These are phyloP conservation scores for Hydrangea macrophylla DNA, from an alignment of 148 eudicot species.

Conservation along the genomic window DNA sequence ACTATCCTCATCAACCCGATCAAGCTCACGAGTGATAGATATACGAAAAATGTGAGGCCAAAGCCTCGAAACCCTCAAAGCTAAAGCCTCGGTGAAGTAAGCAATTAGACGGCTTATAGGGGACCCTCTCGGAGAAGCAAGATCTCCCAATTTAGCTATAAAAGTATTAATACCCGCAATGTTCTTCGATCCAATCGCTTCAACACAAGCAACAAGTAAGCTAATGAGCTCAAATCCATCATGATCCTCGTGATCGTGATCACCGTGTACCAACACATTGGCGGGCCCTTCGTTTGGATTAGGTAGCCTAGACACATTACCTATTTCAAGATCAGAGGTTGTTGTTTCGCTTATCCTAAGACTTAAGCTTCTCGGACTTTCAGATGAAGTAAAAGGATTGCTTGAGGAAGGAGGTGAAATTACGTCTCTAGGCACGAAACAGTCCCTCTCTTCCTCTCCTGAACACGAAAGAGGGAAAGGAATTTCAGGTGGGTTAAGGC, in stretches of 20 bases:
- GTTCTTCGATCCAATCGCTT: constrained; percentile 60
- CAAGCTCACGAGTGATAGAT: constrained; percentile 61
- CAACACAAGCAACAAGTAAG: constrained; percentile 61
- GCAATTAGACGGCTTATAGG: constrained; percentile 64
- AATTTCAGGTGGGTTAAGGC: constrained; percentile 33
- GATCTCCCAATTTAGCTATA: constrained; percentile 67
- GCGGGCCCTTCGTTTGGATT: constrained; percentile 43
- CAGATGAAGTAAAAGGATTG: constrained; percentile 63
- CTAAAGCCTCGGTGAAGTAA: constrained; percentile 85
- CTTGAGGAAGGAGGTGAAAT: constrained; percentile 46
- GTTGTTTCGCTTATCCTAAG: constrained; percentile 31
- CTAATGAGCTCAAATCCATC: constrained; percentile 76
- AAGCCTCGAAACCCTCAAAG: constrained; percentile 61
- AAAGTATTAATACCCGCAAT: constrained; percentile 52
- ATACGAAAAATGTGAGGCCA: constrained; percentile 81
- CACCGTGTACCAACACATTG: constrained; percentile 24
- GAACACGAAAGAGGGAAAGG: constrained; percentile 67
- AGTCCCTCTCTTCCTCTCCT: constrained; percentile 61
- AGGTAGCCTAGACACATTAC: constrained; percentile 55
- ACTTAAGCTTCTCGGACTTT: constrained; percentile 51
- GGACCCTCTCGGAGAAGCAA: constrained; percentile 80
- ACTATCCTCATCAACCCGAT: constrained; percentile 58
- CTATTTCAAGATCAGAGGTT: constrained; percentile 41
- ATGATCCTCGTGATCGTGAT: constrained; percentile 32
- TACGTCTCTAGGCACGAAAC: constrained; percentile 52